Conservation (phyloP, 2,329 filamentous ascomycete genomes). For the Biscogniauxia marginata region DNA sequence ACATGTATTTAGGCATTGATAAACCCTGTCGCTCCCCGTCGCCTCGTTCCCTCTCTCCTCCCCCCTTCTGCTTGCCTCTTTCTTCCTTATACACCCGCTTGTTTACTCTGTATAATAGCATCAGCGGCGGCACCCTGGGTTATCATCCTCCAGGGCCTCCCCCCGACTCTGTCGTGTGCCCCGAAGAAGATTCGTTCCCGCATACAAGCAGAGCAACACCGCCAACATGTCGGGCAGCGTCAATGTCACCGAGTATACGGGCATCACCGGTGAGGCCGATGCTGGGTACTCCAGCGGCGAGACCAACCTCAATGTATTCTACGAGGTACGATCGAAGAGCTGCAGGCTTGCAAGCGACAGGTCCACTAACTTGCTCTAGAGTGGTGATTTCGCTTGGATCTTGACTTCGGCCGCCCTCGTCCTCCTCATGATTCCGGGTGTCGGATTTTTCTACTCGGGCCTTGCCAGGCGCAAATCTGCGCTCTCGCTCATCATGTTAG, state of each 20-base stretch:
- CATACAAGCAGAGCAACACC: neutral
- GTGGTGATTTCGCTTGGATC: constrained; percentile 82
- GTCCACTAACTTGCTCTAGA: constrained; percentile 41
- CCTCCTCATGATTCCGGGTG: constrained; percentile 88
- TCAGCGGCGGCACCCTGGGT: neutral
- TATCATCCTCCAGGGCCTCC: too few species aligned
- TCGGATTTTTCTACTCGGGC: constrained; percentile 93
- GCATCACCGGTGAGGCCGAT: constrained; percentile 48
- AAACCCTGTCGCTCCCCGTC: neutral
- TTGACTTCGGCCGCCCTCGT: constrained; percentile 75
- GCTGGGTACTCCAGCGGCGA: constrained; percentile 48
- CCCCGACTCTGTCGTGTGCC: too few species aligned
- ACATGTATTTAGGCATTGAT: neutral
- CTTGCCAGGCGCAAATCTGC: constrained; percentile 87
- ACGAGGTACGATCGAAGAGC: constrained; percentile 57
- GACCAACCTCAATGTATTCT: constrained; percentile 81
- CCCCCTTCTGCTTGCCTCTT: neutral
- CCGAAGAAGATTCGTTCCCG: too few species aligned
- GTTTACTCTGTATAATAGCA: neutral
- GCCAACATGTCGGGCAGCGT: constrained; percentile 29
- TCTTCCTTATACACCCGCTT: neutral
- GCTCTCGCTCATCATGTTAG: constrained; percentile 80
- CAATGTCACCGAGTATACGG: constrained; percentile 45
- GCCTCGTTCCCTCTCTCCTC: neutral
- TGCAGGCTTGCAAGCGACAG: constrained; percentile 4